A percentile compares a stretch with the other conserved stretches of the same genome.
These are phyloP conservation scores for Botryotinia globosa DNA, from an alignment of 2,329 filamentous ascomycete genomes.

Conservation along the genomic window DNA sequence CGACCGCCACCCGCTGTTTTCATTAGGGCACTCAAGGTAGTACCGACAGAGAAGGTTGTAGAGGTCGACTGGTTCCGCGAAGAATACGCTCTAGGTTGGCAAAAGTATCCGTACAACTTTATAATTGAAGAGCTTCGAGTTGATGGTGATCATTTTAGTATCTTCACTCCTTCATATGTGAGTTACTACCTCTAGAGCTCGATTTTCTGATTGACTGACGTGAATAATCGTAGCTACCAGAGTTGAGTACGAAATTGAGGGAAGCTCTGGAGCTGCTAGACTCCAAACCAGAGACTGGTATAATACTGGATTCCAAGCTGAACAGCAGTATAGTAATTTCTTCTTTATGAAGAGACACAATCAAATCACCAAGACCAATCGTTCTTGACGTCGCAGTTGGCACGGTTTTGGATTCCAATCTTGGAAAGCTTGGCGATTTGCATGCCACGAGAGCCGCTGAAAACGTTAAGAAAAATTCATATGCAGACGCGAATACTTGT, in stretches of 20 bases:
- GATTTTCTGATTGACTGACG: neutral
- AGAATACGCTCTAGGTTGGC: constrained; percentile 13
- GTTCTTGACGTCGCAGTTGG: neutral
- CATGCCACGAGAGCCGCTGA: neutral
- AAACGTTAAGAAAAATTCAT: neutral
- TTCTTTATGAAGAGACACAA: neutral
- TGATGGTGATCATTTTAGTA: constrained; percentile 18
- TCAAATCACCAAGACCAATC: neutral
- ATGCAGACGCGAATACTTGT: neutral
- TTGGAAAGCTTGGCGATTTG: neutral
- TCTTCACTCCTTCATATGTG: constrained; percentile 14
- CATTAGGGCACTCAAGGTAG: constrained; percentile 5
- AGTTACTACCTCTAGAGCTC: neutral
- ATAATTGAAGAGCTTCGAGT: constrained; percentile 12
- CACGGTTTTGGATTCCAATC: neutral
- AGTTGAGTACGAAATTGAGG: neutral
- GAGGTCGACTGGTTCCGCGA: constrained; percentile 17
- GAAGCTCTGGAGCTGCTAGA: neutral
- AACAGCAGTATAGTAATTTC: too few relatives aligned
- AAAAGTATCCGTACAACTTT: constrained; percentile 13
- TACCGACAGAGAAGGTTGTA: constrained; percentile 13
- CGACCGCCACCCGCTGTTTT: constrained; percentile 12
- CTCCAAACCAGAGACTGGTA: neutral
- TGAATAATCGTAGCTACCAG: neutral
- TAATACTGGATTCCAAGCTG: neutral